Conservation (phyloP, 2,329 filamentous ascomycete genomes). For the Diaporthe nobilis region DNA sequence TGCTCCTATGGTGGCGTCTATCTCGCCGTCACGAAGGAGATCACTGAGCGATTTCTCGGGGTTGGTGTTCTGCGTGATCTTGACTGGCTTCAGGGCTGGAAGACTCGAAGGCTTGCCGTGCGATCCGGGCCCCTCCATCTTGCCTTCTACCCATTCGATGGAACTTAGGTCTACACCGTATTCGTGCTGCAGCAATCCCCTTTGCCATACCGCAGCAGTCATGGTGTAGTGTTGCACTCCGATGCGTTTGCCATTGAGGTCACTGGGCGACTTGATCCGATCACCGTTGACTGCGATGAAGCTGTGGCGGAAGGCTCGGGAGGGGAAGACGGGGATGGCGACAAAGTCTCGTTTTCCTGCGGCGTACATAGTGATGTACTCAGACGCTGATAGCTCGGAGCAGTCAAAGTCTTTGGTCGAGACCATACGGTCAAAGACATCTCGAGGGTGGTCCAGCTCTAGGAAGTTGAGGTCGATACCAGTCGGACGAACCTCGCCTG, state of each 20-base stretch:
- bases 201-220: constrained; percentile 55
- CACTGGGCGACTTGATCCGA: constrained; percentile 48
- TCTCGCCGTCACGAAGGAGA: constrained; percentile 53
- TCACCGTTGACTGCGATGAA: constrained; percentile 52
- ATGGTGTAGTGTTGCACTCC: constrained; percentile 55
- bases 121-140: constrained; percentile 48
- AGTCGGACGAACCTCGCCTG: constrained; percentile 46
- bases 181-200: constrained; percentile 50
- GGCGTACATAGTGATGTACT: constrained; percentile 40
- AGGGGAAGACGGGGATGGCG: constrained; percentile 52
- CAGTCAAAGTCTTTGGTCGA: constrained; percentile 48
- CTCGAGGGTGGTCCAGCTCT: constrained; percentile 48
- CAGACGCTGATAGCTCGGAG: constrained; percentile 43
- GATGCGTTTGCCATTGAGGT: constrained; percentile 52
- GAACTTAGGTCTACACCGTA: constrained; percentile 50
- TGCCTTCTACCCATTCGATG: constrained; percentile 52
- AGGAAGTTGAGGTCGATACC: constrained; percentile 50
- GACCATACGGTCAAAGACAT: constrained; percentile 52
- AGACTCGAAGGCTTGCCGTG: constrained; percentile 49
- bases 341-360: constrained; percentile 47
- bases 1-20: constrained; percentile 54
- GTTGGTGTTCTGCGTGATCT: constrained; percentile 46
- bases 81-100: constrained; percentile 46
- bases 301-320: constrained; percentile 51
- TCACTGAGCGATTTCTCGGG: constrained; percentile 49